Evolutionary conservation across 345 rosid genomes (phyloP), one percentile per base, ranked within the genome.

Genomic region (Euphorbia pulcherrima): DNA sequence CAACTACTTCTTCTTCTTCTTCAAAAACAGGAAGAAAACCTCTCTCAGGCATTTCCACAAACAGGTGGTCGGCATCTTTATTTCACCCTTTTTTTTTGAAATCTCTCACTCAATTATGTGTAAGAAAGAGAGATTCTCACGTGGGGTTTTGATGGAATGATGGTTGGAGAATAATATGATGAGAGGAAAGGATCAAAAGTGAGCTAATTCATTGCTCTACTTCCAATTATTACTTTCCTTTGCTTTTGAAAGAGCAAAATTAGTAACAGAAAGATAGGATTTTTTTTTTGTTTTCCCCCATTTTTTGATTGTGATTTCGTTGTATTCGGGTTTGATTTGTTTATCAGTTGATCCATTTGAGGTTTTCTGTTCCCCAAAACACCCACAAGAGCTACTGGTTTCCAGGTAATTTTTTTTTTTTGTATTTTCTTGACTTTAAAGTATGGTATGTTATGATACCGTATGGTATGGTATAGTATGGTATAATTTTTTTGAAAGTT

Each of bases 311-410:
- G 76, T 23, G 44, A 60, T 60, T 50, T 65, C 70, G 53, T 75
- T 67, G 67, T 72, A 71, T 75, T 75, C 79, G 81, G 81, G 68
- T 83, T 78, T 53, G 66, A 70, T 74, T 69, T 75, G 70, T 73
- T 30, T 64, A 69, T 74, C 73, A 65, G 75, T 65, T 53, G 82
- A 77, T 84, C 86, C 24, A 77, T 74, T 74, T 72, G 72, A 79
- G 78, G 68, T 85, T 65, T 72, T 72, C 74, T 84, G 83, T 81
- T 77, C 83, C 84, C 90, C 71, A 66, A 59, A 79, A 63, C 81
- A 65, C 85, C 78, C 84, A 85, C 88, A 80, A 60, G 65, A 65
- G 68, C 64, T 81, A 47, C 77, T 76, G 83, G 76, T 70, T 83
- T 80, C 68, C 78, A 79, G 86, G 90, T 83, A 79, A 60, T 77